These are phyloP conservation scores for Hamigera avellanea DNA, from an alignment of 495 filamentous ascomycete species.

Conservation along the genomic window DNA sequence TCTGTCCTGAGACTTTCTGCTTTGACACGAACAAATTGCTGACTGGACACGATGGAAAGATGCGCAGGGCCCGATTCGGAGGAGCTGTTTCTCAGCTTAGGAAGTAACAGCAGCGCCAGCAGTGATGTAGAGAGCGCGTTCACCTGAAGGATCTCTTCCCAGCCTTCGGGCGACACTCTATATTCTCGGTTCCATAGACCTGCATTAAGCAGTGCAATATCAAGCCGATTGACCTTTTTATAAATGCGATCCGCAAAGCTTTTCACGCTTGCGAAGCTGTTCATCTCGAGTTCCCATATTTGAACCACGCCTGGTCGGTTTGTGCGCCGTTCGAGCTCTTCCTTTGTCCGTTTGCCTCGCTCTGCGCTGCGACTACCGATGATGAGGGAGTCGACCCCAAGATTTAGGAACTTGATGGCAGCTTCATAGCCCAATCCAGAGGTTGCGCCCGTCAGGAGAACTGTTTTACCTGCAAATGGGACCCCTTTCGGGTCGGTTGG, in stretches of 20 bases:
- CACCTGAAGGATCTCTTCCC: constrained; percentile 45
- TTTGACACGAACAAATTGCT: constrained; percentile 27
- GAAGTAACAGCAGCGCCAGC: constrained; percentile 43
- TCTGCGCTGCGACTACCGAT: constrained; percentile 30
- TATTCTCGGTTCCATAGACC: constrained; percentile 30
- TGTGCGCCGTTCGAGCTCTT: constrained; percentile 34
- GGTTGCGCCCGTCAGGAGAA: constrained; percentile 47
- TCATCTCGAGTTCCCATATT: constrained; percentile 46
- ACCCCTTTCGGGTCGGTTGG: constrained; percentile 22
- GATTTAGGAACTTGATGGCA: constrained; percentile 32
- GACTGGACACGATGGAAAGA: constrained; percentile 29
- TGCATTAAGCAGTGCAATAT: constrained; percentile 36
- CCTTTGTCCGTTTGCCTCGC: constrained; percentile 34
- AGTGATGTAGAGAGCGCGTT: constrained; percentile 48
- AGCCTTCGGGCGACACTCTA: constrained; percentile 28
- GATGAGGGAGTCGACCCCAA: constrained; percentile 29
- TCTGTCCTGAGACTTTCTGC: constrained; percentile 22
- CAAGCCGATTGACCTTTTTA: constrained; percentile 22
- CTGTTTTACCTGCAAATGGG: constrained; percentile 36
- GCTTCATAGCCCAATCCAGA: constrained; percentile 38
- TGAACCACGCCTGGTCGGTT: constrained; percentile 28
- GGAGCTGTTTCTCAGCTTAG: constrained; percentile 24
- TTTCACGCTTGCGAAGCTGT: constrained; percentile 35
- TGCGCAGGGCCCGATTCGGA: constrained; percentile 18
- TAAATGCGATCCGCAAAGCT: constrained; percentile 31